Base-by-base conservation (phyloP, 108 stramenopile species). In the Bacterosira constricta region DNA sequence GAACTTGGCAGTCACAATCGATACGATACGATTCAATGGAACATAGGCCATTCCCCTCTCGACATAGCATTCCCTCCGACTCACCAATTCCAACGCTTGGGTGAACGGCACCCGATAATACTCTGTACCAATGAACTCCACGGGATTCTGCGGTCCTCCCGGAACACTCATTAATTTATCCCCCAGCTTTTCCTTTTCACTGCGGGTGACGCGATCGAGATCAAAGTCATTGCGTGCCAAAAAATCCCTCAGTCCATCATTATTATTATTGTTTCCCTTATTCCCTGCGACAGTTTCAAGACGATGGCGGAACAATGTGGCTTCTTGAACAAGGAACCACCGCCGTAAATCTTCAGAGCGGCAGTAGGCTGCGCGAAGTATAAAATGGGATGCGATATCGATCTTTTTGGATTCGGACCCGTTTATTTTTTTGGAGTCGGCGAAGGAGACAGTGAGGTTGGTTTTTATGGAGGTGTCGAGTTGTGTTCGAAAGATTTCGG, bases 371-470 rank as follows among this genome's bases (percentile, higher is more conserved):
- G 97, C 82, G 18, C 98, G 83, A 26, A 99, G 81, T 34, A 99
- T 97, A 82, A 96, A 98, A 82, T 99, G 98, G 6, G 96, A 97
- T 52, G 92, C 83, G n/a, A 59, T 59, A 74, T 99, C 98, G 58
- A 90, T 69, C 71, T 77, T 65, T 50, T 62, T 26, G 64, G 66
- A 68, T 81, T 29, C 59, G 15, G 1, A 34, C 32, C 18, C 39
- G 32, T 38, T 68, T 37, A 32, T 49, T 32, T 41, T 15, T 4
- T 63, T 70, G 32, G 15, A 39, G 13, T 69, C 69, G 35, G 27
- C 15, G 13, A 18, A 56, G 34, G 53, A 54, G 50, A 11, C 41
- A 9, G 71, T 88, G 26, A 77, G 57, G 51, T 78, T 47, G 59
- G 71, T 32, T 47, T 82, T 79, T 41, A 82, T 60, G 18, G 72